Evolutionary conservation across 2,329 filamentous ascomycete genomes (phyloP).

Genomic region (Arthrobotrys iridis): DNA sequence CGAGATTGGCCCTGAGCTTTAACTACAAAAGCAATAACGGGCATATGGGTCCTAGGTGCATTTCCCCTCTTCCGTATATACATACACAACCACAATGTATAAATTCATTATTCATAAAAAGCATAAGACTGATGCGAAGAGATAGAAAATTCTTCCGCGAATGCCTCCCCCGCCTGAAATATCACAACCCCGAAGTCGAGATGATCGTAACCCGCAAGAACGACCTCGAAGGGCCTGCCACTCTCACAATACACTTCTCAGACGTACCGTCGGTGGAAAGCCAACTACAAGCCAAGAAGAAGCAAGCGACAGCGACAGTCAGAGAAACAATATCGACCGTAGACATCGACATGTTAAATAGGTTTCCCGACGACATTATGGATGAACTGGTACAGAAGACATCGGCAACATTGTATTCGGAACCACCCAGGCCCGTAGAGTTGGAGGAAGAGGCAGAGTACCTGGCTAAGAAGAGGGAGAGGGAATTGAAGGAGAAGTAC

Average conservation of each 20-base stretch:
- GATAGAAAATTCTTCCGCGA: constrained; percentile 87
- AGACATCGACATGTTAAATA: constrained; percentile 45
- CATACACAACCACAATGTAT: background rate
- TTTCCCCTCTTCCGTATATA: background rate
- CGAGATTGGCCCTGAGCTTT: constrained; percentile 79
- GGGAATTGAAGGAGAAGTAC: constrained; percentile 44
- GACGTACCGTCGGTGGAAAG: constrained; percentile 24
- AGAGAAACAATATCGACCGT: constrained; percentile 33
- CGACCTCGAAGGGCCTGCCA: constrained; percentile 23
- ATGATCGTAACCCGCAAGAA: constrained; percentile 33
- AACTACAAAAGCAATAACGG: constrained; percentile 71
- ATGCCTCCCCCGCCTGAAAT: constrained; percentile 87
- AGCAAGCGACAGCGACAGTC: constrained; percentile 13
- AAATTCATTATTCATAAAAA: background rate
- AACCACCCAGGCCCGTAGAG: constrained; percentile 39
- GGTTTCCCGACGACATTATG: constrained; percentile 40
- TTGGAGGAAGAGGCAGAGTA: constrained; percentile 39
- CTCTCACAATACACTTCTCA: constrained; percentile 45
- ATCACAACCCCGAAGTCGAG: constrained; percentile 72
- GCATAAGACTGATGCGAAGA: too few species aligned
- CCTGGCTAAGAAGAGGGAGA: constrained; percentile 38
- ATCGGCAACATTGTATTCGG: constrained; percentile 50
- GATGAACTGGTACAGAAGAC: constrained; percentile 46
- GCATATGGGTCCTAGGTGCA: constrained; percentile 77
- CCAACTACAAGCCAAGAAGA: constrained; percentile 36